Base-by-base conservation (phyloP, 352 stramenopile genomes). In the Phytophthora cactorum region DNA sequence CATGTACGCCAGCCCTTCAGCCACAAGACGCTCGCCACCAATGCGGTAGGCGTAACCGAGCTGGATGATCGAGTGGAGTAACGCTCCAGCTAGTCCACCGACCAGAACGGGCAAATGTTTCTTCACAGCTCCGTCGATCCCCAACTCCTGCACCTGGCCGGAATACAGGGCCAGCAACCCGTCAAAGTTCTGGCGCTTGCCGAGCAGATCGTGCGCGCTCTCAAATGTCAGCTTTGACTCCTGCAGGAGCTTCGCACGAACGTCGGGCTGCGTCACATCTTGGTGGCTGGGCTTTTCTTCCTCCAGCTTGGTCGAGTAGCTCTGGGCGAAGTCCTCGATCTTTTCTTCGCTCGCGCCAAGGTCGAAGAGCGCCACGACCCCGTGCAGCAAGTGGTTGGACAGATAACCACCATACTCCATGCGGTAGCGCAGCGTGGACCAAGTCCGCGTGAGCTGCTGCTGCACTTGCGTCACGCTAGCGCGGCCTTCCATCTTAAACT, bases 21-120 rank as follows among this genome's bases (percentile, higher is more conserved):
- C 74, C 36, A 82, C 61, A 15, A 77, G 59, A 45, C 63, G 74
- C 5, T 69, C 59, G 6, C 67, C 67, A 38, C 74, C 71, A 56
- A 79, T 68, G 29, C 64, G 71, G 15, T 82, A 79, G n/a, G 74
- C 54, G 49, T 82, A 82, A 0, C 74, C 74, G 3, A 82, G 59
- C 47, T 82, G 74, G 15, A 82, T 82, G 34, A 82, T 77, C 1
- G 67, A 64, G 52, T 82, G 74, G 25, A 82, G 47, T 28, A 82
- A 61, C 11, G 74, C 75, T 28, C 74, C 74, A 56, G 71, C 74
- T n/a, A 82, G 34, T 28, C 74, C 74, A 3, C 68, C 67, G 10
- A 79, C 70, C 4, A 82, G 59, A 17, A 53, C n/a, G 22, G 74
- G 74, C 39, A 82, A 64, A 41, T 79, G 71, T 47, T 70, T 74